Evolutionary conservation across 768 basidiomycete genomes (phyloP).

Genomic region (Podaxis sp.): DNA sequence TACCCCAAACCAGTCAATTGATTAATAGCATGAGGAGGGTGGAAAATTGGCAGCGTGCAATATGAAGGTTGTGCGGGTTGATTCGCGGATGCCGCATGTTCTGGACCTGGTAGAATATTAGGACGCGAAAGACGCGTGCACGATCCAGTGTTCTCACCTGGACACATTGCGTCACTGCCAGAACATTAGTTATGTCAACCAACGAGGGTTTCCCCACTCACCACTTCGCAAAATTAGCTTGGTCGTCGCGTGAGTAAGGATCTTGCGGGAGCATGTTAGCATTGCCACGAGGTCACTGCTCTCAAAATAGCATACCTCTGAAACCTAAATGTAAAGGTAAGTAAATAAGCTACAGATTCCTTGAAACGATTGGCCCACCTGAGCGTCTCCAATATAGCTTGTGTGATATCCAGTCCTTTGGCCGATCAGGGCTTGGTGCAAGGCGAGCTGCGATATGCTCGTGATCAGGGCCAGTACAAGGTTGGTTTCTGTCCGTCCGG

Average conservation of each 20-base stretch:
- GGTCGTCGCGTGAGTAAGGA: slow-evolving; percentile 58
- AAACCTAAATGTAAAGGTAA: slow-evolving; percentile 34
- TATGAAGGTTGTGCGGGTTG: slow-evolving; percentile 44
- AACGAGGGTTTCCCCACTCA: slow-evolving; percentile 19
- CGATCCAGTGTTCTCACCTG: slow-evolving; percentile 27
- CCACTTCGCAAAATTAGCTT: slow-evolving; percentile 51
- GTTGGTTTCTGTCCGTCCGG: slow-evolving; percentile 28
- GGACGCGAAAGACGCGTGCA: background rate
- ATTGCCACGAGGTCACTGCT: too few species aligned
- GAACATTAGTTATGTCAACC: slow-evolving; percentile 10
- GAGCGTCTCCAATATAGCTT: slow-evolving; percentile 53
- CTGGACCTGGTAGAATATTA: slow-evolving; percentile 33
- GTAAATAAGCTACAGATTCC: background rate
- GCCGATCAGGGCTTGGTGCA: slow-evolving; percentile 37
- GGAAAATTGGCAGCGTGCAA: slow-evolving; percentile 52
- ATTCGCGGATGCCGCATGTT: slow-evolving; percentile 38
- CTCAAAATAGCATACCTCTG: slow-evolving; percentile 31
- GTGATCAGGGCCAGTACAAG: slow-evolving; percentile 39
- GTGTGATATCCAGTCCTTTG: slow-evolving; percentile 55
- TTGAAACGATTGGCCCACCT: slow-evolving; percentile 30
- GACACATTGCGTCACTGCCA: slow-evolving; percentile 45
- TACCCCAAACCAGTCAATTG: slow-evolving; percentile 14
- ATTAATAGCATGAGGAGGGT: slow-evolving; percentile 22
- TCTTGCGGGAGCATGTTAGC: slow-evolving; percentile 46
- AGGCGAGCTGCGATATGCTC: slow-evolving; percentile 42